Evolutionary conservation across 2,329 filamentous ascomycete genomes (phyloP), one percentile per base, ranked within the genome.

Genomic region (Colletotrichum gigasporum): DNA sequence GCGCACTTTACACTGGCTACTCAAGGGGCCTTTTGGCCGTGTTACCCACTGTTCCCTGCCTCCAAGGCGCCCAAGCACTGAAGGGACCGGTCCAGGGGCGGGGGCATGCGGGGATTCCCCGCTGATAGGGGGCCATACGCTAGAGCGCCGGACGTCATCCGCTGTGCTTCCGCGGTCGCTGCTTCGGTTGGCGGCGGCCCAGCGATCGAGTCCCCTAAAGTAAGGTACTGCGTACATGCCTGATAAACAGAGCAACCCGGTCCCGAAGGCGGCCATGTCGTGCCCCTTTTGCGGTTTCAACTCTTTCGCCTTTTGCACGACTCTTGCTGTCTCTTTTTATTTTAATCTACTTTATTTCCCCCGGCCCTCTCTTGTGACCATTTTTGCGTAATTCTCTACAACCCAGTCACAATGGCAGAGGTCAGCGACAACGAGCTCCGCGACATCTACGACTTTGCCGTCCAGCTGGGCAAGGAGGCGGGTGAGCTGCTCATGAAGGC

Each of bases 391-490:
- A 41, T 9, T 9, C 7, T 16, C 37, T 6, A n/a, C n/a, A n/a
- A 6, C 18, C 30, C 12, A 12, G 41, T 41, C 30, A 47, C 24
- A 22, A 71, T 67, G 67, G 44, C 67, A 26, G 63, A 68, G 57
- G 69, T 80, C 50, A 75, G 73, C 55, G 74, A 79, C 35, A 63
- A 78, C 30, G 84, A 91, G 52, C 78, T 93, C 22, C 80, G 85
- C 65, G 85, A 87, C 48, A 88, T 92, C 70, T 91, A 93, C 74
- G 78, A 79, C 18, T 94, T 94, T 73, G 90, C 91, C 2, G 75
- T 93, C 28, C 84, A 91, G 68, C 78, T 94, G 4, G 90, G 87
- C 66, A 90, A 90, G 71, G 84, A 89, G 77, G 91, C 91, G 0
- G 91, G 91, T 6, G 78, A 85, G 56, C 83, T 92, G 71, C 82